Evolutionary conservation across 2,329 filamentous ascomycete genomes (phyloP).

Genomic region (Claviceps sp.): DNA sequence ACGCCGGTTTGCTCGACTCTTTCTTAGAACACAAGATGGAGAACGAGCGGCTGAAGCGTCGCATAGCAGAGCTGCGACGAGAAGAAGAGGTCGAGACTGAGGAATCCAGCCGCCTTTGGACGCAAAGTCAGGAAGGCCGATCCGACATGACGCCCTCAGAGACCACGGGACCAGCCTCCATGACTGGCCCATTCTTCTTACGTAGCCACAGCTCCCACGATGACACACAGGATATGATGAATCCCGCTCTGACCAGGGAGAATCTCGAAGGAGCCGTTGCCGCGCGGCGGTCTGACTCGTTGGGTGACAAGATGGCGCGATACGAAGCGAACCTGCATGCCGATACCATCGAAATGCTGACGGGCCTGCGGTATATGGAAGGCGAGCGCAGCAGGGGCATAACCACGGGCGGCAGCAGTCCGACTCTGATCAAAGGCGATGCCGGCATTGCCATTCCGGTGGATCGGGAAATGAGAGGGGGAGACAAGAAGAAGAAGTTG

Average conservation of each 20-base stretch:
- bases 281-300: slow-evolving; percentile 56
- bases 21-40: slow-evolving; percentile 96
- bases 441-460: slow-evolving; percentile 73
- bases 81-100: slow-evolving; percentile 76
- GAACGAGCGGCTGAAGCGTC: slow-evolving; percentile 72
- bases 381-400: slow-evolving; percentile 81
- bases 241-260: slow-evolving; percentile 60
- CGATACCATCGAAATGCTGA: slow-evolving; percentile 87
- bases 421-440: slow-evolving; percentile 71
- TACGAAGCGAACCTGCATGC: slow-evolving; percentile 66
- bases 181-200: slow-evolving; percentile 15
- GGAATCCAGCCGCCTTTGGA: slow-evolving; percentile 47
- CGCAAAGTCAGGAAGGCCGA: slow-evolving; percentile 41
- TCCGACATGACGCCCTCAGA: slow-evolving; percentile 41
- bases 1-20: slow-evolving; percentile 72
- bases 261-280: slow-evolving; percentile 63
- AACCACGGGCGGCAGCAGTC: slow-evolving; percentile 71
- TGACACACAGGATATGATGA: slow-evolving; percentile 42
- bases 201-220: slow-evolving; percentile 17
- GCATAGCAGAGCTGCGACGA: slow-evolving; percentile 70
- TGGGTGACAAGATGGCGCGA: slow-evolving; percentile 72
- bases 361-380: slow-evolving; percentile 73
- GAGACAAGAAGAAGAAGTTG: slow-evolving; percentile 77
- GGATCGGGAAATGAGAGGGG: slow-evolving; percentile 58
- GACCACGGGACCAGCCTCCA: slow-evolving; percentile 22